Evolutionary conservation across 225 moss, liverwort and hornwort species (phyloP), one percentile per base, ranked within the genome.

Genomic region (Ulota crispa): DNA sequence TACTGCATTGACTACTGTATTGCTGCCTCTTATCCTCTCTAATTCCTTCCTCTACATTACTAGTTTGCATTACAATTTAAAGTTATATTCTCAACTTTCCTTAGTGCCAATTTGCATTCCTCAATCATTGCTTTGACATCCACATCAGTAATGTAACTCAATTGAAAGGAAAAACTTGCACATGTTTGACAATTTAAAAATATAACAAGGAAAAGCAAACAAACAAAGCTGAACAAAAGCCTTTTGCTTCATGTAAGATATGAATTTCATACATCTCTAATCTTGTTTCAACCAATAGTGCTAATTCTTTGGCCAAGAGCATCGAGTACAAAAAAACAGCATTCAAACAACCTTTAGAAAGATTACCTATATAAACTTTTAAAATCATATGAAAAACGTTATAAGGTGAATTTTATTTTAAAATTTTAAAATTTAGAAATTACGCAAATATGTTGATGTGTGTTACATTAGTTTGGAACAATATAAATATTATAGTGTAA

Each of bases 291-390:
- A 13, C 43, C 13, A 43, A 43, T 13, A 12, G 43, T 12, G 60
- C 73, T 60, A 73, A 73, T 78, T 63, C 76, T 77, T 77, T 66
- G 53, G 70, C 64, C 64, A 53, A 71, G 28, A 52, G 70, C 52
- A 59, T 43, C 13, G 1, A 13, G 12, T 43, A 43, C 43, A 43
- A 12, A 43, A 43, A 13, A 2, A 43, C 13, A 43, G 43, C 43
- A 43, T 13, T 13, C 43, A 43, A 13, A 43, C 43, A 43, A 43
- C 13, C 43, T 43, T 43, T 43, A 43, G 3, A 13, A 43, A 43
- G 13, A 13, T 43, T 43, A 13, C 43, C 3, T 12, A 13, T 13
- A 13, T 43, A 43, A 43, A 12, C 13, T 43, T 43, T 43, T 12
- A 13, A 43, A 43, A 3, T 43, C 43, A 43, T 1, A 3, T 43